phyloP scores from a whole-genome alignment of 192 early-diverging fungal genomes.

The Umbelopsis sp. region DNA sequence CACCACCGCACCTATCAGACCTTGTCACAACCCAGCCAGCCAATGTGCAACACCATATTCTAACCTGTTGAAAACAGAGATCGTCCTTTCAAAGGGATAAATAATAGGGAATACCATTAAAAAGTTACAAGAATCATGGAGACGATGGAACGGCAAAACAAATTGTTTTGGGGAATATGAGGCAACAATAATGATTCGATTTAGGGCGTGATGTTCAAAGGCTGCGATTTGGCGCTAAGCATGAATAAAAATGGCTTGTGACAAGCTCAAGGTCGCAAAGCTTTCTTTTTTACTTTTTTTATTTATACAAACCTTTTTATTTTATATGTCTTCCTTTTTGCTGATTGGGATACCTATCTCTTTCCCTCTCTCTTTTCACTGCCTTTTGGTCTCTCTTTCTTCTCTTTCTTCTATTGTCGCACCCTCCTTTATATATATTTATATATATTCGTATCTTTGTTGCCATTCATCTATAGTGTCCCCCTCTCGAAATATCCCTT shows the following conservation, averaged over 20 bases:
- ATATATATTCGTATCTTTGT: background rate
- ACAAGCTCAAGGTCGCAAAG: constrained; percentile 11
- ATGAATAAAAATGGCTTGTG: background rate
- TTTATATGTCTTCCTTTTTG: background rate
- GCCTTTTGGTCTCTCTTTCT: background rate
- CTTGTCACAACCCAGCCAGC: constrained; percentile 16
- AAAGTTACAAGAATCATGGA: too few relatives aligned
- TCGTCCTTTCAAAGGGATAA: background rate
- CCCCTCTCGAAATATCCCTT: background rate
- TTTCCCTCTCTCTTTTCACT: background rate
- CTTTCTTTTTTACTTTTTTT: background rate
- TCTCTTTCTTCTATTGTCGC: background rate
- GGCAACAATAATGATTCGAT: background rate
- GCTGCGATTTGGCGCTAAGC: background rate
- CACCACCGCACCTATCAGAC: background rate
- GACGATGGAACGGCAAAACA: background rate
- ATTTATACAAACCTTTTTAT: too few relatives aligned
- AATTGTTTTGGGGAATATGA: background rate
- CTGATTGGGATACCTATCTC: constrained; percentile 12
- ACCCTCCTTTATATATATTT: background rate
- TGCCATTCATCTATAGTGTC: background rate
- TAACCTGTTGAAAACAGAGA: constrained; percentile 10
- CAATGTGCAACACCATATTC: constrained; percentile 15
- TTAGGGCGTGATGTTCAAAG: background rate
- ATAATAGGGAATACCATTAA: too few relatives aligned